Base-by-base conservation (phyloP, 2,329 filamentous ascomycete genomes). In the Thielaviopsis euricoi region DNA sequence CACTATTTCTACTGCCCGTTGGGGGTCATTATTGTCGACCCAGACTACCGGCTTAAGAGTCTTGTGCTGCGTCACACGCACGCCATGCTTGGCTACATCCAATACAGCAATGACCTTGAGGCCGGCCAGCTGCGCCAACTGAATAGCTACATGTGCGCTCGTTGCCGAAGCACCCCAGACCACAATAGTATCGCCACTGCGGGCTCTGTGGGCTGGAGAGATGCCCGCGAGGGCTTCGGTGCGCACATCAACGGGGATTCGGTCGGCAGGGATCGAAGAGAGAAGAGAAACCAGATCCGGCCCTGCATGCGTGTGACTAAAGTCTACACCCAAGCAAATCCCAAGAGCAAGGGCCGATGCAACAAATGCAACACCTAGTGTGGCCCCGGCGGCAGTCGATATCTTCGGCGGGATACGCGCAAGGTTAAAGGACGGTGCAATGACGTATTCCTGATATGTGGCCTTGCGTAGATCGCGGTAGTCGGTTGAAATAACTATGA, bases 91-190 rank as follows among this genome's bases (percentile, higher is more conserved):
- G 1, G 78, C 81, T 4, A 78, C 76, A 63, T 89, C 85, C 0
- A 84, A 81, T 0, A 89, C 74, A 2, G 79, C 77, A 25, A 85
- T 78, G 1, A 87, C 82, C 26, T 74, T 78, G 0, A 89, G 68
- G 0, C 85, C 84, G 0, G 76, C 79, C 0, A 86, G 71, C 48
- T 82, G 80, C 0, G 85, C 85, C 1, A 89, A 74, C 64, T 89
- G 86, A 3, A 84, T 74, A 0, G 79, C 74, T 6, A 86, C 72
- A 62, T 82, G 78, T 0, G 84, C 86, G 1, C 82, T 86, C 0
- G 83, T 87, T 0, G 83, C 85, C 1, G 83, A 87, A 1, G 74
- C 76, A 58, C 86, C 86, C 85, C 86, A 89, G 52, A 89, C 79
- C 1, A 80, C 81, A 46, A 89, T 69, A 79, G 83, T 89, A 60